Evolutionary conservation across 495 filamentous ascomycete species (phyloP), one percentile per base, ranked within the genome.

Genomic region (Penicillium nucicola): DNA sequence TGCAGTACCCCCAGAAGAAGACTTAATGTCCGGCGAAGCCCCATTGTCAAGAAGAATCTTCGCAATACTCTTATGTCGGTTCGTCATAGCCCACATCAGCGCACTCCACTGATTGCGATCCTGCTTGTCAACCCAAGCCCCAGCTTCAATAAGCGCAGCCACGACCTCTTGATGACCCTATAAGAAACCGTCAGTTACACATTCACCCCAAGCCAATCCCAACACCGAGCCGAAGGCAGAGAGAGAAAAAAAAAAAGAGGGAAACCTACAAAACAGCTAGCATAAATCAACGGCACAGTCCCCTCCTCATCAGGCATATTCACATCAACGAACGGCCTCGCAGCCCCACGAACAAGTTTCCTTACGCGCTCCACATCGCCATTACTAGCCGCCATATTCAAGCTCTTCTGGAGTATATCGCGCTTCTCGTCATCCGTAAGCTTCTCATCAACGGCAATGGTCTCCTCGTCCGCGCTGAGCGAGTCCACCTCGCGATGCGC

Each of bases 31-130:
- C 17, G 91, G 82, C n/a, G 90, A 96, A 12, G 93, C 93, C 3
- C 95, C 95, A 62, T 92, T 85, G 60, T 97, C 92, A 25, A 99
- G 77, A 17, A 99, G 71, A 13, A 88, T 75, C 61, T 97, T 97
- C 18, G 90, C 90, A 58, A 99, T 97, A 23, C 83, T 84, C 67
- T 97, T 97, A 65, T 99, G 93, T 54, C 91, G 77, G 64, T 97
- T 99, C 33, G 93, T 97, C 90, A 97, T 97, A 25, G 93, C 93
- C 93, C 93, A 99, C 93, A 97, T 99, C 58, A 99, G 74, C 14
- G 93, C 86, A 65, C 90, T 99, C 93, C 93, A 99, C 54, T 92
- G 84, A 64, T 97, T 95, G 42, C 87, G 84, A 64, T 99, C 93
- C 70, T 97, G 93, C 61, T 86, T 83, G 67, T 99, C 90, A 22